These are phyloP conservation scores for Oenanthe javanica DNA, from an alignment of 140 eudicot genomes.

Conservation along the genomic window DNA sequence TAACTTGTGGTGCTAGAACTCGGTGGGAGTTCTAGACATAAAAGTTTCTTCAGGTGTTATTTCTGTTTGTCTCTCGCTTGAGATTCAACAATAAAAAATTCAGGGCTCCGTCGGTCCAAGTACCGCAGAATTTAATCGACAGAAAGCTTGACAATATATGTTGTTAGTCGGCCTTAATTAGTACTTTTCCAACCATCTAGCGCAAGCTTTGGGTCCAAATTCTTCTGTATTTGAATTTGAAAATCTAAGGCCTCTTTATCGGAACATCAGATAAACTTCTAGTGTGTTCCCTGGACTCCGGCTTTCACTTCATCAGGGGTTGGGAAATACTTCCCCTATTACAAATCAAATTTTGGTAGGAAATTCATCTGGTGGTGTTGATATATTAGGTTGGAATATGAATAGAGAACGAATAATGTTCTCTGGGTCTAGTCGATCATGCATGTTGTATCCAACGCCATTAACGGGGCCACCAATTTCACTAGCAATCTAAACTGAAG, in stretches of 20 bases:
- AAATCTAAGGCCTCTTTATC: neutral
- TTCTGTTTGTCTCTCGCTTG: too few relatives aligned
- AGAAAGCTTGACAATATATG: too few relatives aligned
- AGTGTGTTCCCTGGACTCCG: slow-evolving; percentile 29
- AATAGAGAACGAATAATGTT: slow-evolving; percentile 30
- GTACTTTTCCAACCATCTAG: slow-evolving; percentile 18
- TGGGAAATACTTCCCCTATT: slow-evolving; percentile 22
- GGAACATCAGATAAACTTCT: slow-evolving; percentile 17
- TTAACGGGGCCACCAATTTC: too few relatives aligned
- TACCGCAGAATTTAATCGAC: too few relatives aligned
- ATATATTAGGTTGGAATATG: slow-evolving; percentile 24
- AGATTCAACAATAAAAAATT: too few relatives aligned
- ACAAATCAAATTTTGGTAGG: slow-evolving; percentile 22
- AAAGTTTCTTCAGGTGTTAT: too few relatives aligned
- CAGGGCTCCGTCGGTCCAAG: too few relatives aligned
- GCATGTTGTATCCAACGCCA: slow-evolving; percentile 15
- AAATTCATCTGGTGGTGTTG: slow-evolving; percentile 19
- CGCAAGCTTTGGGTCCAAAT: slow-evolving; percentile 21
- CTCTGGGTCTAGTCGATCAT: slow-evolving; percentile 16
- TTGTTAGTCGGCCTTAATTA: too few relatives aligned
- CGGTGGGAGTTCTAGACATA: too few relatives aligned
- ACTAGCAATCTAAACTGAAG: too few relatives aligned
- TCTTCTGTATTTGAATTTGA: slow-evolving; percentile 19
- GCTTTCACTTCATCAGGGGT: slow-evolving; percentile 22
- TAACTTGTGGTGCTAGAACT: too few relatives aligned